Evolutionary conservation across 345 rosid genomes (phyloP).

Genomic region (Populus alba): DNA sequence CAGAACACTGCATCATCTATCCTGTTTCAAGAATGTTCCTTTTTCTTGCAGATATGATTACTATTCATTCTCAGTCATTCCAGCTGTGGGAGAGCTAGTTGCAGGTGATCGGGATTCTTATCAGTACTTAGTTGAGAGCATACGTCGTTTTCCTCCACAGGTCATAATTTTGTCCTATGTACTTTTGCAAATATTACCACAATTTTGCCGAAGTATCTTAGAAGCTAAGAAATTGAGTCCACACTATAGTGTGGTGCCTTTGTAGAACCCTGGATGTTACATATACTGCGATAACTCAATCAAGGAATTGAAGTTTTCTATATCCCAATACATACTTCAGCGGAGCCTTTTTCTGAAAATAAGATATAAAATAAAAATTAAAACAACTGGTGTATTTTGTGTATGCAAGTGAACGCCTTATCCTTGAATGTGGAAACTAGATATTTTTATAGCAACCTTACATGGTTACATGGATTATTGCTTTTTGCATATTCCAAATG

Average conservation of each 20-base stretch:
- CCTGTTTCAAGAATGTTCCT: not conserved
- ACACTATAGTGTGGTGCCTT: not conserved
- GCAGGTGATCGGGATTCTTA: slow-evolving; percentile 82
- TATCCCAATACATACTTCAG: no score
- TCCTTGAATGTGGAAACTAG: not conserved
- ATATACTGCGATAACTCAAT: not conserved
- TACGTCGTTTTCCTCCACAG: slow-evolving; percentile 88
- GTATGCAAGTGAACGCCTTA: not conserved
- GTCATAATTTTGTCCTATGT: not conserved
- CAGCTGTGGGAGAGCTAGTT: slow-evolving; percentile 74
- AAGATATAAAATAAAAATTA: no score
- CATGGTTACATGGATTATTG: not conserved
- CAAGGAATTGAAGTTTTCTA: not conserved
- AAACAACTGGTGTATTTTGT: not conserved
- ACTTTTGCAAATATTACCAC: not conserved
- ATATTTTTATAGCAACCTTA: not conserved
- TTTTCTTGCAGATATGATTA: slow-evolving; percentile 61
- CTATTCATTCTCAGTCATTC: slow-evolving; percentile 82
- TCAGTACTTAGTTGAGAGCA: slow-evolving; percentile 90
- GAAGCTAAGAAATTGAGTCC: not conserved
- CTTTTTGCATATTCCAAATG: not conserved
- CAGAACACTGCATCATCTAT: not conserved
- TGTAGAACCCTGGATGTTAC: not conserved
- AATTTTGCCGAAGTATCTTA: not conserved
- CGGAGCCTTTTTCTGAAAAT: no score